Conservation (phyloP, 192 early-diverging fungal genomes). For the Backusella mclennaniae region DNA sequence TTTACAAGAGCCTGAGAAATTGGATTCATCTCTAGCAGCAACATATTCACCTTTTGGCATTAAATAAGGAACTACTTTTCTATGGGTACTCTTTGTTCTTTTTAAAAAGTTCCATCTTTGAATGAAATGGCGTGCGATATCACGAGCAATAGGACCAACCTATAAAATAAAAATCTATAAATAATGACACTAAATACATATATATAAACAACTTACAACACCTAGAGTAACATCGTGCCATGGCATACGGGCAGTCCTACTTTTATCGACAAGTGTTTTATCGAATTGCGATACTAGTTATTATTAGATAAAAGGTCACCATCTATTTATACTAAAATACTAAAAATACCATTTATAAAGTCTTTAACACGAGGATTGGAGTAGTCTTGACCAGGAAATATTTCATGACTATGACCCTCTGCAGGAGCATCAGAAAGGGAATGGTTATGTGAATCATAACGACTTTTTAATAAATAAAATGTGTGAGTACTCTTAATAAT, state of each 20-base stretch:
- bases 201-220: constrained; percentile 40
- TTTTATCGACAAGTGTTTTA: constrained; percentile 40
- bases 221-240: constrained; percentile 89
- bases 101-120: constrained; percentile 91
- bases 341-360: constrained; percentile 50
- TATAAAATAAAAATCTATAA: not conserved
- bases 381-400: constrained; percentile 81
- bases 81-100: constrained; percentile 58
- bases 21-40: constrained; percentile 51
- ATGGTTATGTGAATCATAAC: constrained; percentile 83
- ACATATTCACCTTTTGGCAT: constrained; percentile 75
- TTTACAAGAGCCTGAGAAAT: constrained; percentile 59
- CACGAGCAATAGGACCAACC: constrained; percentile 72
- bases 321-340: not conserved
- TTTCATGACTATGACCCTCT: constrained; percentile 34
- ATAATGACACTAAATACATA: not conserved
- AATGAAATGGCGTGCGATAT: constrained; percentile 83
- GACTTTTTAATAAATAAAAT: constrained; percentile 39
- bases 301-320: constrained; percentile 20
- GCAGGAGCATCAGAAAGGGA: constrained; percentile 68
- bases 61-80: constrained; percentile 58
- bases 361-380: constrained; percentile 86
- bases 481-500: not conserved
- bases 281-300: constrained; percentile 25
- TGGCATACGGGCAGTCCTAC: constrained; percentile 66